Conservation (phyloP, 2,329 filamentous ascomycete species). For the Colletotrichum musae region DNA sequence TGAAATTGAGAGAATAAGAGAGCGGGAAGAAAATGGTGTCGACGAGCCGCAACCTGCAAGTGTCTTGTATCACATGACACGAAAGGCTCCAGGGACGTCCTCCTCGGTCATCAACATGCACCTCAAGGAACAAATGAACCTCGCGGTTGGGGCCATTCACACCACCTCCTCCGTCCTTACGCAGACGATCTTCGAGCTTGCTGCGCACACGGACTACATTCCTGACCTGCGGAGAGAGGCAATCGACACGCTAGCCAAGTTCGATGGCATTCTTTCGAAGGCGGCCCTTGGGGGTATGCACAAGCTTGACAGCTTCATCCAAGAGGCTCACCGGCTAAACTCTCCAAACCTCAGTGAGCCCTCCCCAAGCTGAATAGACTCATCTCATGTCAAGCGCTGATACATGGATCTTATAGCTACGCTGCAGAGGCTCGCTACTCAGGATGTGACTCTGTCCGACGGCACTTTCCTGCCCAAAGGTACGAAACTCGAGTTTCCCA, state of each 20-base stretch:
- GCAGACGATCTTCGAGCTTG: constrained; percentile 1
- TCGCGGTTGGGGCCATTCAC: constrained; percentile 7
- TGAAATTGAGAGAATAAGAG: background rate
- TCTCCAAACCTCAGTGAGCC: background rate
- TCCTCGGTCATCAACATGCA: constrained; percentile 2
- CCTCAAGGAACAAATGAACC: constrained; percentile 10
- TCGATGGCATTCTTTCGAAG: background rate
- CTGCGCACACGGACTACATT: background rate
- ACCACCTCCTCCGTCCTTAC: constrained; percentile 1
- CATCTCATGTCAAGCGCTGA: background rate
- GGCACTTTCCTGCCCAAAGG: constrained; percentile 6
- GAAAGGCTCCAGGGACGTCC: constrained; percentile 4
- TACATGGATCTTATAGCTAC: background rate
- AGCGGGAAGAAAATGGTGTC: background rate
- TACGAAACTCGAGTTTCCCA: background rate
- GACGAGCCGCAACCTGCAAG: background rate
- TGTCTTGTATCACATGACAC: constrained; percentile 10
- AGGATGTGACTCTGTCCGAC: constrained; percentile 2
- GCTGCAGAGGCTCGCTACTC: background rate
- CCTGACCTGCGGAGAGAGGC: background rate
- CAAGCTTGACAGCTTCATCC: constrained; percentile 15
- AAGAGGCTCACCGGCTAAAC: background rate
- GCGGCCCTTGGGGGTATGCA: constrained; percentile 3
- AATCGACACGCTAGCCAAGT: constrained; percentile 1
- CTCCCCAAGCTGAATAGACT: background rate